Evolutionary conservation across 2,329 filamentous ascomycete genomes (phyloP).

Genomic region (Ophiostoma perfectum): DNA sequence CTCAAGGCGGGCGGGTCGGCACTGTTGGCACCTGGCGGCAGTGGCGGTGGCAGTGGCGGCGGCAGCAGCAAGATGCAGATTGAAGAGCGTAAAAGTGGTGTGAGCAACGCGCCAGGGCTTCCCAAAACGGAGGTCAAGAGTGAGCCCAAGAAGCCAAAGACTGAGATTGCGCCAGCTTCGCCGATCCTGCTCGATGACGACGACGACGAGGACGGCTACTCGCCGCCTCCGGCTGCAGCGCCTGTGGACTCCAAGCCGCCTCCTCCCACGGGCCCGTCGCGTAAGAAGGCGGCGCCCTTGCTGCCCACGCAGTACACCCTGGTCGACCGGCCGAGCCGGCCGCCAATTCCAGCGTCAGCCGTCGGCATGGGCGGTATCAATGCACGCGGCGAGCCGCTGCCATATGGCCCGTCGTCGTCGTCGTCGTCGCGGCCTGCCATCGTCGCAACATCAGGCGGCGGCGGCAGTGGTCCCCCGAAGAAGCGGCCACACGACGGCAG

Average conservation of each 20-base stretch:
- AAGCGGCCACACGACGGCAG: slow-evolving; percentile 42
- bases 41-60: neutral
- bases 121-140: neutral
- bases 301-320: slow-evolving; percentile 25
- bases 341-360: slow-evolving; percentile 18
- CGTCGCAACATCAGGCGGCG: slow-evolving; percentile 37
- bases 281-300: slow-evolving; percentile 25
- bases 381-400: slow-evolving; percentile 30
- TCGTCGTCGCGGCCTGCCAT: slow-evolving; percentile 32
- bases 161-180: neutral
- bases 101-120: neutral
- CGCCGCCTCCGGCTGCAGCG: slow-evolving; percentile 22
- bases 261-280: neutral
- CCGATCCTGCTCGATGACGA: neutral
- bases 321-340: slow-evolving; percentile 20
- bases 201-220: slow-evolving; percentile 23
- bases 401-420: slow-evolving; percentile 24
- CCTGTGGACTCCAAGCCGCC: slow-evolving; percentile 11
- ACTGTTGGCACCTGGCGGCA: neutral
- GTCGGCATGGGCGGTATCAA: slow-evolving; percentile 31
- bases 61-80: neutral
- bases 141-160: neutral
- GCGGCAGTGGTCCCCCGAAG: slow-evolving; percentile 29
- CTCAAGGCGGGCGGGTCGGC: slow-evolving; percentile 31
- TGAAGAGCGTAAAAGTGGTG: neutral